Conservation (phyloP, 2,329 filamentous ascomycete species). For the Ambrosiella xylebori region DNA sequence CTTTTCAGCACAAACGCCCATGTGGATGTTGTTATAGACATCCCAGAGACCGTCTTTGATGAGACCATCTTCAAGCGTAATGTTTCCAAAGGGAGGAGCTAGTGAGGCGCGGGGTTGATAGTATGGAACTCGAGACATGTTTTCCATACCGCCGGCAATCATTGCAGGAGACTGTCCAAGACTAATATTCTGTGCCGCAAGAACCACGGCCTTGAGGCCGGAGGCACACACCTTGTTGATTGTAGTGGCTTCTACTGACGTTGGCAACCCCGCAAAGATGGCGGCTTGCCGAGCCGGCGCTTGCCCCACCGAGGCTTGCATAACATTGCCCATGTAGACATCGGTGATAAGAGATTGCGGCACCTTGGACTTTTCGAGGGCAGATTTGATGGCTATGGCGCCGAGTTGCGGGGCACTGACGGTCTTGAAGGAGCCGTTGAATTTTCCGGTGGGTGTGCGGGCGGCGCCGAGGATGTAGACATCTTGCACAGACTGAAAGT, state of each 20-base stretch:
- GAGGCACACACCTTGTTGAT: conserved; percentile 98
- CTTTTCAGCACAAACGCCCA: conserved; percentile 92
- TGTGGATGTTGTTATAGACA: conserved; percentile 92
- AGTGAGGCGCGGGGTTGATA: conserved; percentile 71
- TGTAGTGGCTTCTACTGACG: conserved; percentile 71
- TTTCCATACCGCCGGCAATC: conserved; percentile 93
- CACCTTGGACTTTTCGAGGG: conserved; percentile 69
- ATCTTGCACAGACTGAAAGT: conserved; percentile 55
- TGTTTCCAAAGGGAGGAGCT: conserved; percentile 69
- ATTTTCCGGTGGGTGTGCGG: conserved; percentile 80
- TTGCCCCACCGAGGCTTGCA: conserved; percentile 71
- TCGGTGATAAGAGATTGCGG: conserved; percentile 68
- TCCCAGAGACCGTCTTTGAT: conserved; percentile 93
- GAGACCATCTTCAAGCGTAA: conserved; percentile 77
- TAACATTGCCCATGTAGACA: conserved; percentile 95
- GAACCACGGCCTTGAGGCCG: conserved; percentile 75
- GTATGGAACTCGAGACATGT: conserved; percentile 87
- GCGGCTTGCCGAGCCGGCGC: conserved; percentile 79
- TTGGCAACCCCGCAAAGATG: conserved; percentile 71
- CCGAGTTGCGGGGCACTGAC: conserved; percentile 78
- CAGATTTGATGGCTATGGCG: conserved; percentile 80
- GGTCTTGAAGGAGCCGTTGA: conserved; percentile 78
- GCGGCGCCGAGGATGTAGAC: conserved; percentile 87
- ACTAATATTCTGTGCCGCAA: conserved; percentile 89
- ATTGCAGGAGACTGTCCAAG: conserved; percentile 76